A percentile compares a stretch with the other conserved stretches of the same genome.
Conservation (phyloP, 495 filamentous ascomycete species). For the Cercophora scortea region DNA sequence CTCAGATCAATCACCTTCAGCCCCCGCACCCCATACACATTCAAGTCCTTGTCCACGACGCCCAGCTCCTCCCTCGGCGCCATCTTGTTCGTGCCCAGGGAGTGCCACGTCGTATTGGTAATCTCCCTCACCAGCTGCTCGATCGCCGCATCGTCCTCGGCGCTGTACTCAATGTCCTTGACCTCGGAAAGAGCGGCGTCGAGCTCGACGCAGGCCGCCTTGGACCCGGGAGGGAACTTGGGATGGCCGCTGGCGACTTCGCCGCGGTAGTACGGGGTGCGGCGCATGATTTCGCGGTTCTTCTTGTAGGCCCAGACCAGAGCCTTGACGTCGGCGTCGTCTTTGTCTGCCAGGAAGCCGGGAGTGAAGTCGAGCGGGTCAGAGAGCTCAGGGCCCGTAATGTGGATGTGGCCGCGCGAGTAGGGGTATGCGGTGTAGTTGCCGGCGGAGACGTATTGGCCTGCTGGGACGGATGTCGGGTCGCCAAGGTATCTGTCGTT, state of each 20-base stretch:
- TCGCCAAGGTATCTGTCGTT: background rate
- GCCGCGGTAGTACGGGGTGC: constrained; percentile 44
- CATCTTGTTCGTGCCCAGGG: constrained; percentile 20
- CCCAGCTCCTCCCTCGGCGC: constrained; percentile 7
- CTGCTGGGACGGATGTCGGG: background rate
- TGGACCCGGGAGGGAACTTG: constrained; percentile 35
- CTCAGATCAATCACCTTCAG: constrained; percentile 26
- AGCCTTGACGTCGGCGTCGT: constrained; percentile 33
- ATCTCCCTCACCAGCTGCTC: constrained; percentile 10
- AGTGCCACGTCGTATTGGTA: constrained; percentile 19
- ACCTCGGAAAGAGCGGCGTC: constrained; percentile 9
- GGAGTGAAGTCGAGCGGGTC: constrained; percentile 31
- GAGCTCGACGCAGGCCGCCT: constrained; percentile 34
- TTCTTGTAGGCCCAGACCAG: constrained; percentile 48
- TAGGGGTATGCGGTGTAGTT: constrained; percentile 44
- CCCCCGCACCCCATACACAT: constrained; percentile 12
- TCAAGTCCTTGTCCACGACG: constrained; percentile 14
- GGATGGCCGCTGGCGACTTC: constrained; percentile 45
- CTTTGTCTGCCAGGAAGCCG: constrained; percentile 35
- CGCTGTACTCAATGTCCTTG: constrained; percentile 13
- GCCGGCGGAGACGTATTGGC: constrained; percentile 16
- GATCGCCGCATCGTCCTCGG: constrained; percentile 41
- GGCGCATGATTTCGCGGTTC: constrained; percentile 46
- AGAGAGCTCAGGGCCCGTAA: constrained; percentile 31
- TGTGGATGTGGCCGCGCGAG: constrained; percentile 50